These are phyloP conservation scores for Isoetes taiwanensis DNA, from an alignment of 75 land plant genomes.

Conservation along the genomic window DNA sequence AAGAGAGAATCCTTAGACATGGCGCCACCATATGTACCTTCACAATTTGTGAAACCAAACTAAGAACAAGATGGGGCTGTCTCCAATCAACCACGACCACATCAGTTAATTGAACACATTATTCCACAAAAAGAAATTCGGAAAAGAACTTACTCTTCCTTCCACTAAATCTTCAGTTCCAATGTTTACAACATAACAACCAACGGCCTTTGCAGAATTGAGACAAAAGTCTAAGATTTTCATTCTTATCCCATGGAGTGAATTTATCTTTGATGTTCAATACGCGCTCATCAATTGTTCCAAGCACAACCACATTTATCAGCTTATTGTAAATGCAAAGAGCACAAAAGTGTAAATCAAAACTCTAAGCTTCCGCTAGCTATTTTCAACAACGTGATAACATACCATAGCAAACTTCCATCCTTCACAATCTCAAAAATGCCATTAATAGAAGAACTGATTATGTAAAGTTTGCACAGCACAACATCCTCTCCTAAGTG, in stretches of 20 bases:
- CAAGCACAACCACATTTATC: not conserved
- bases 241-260: not conserved
- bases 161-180: not conserved
- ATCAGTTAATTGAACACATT: too few species aligned
- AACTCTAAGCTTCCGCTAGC: too few species aligned
- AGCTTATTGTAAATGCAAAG: not conserved
- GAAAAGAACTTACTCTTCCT: not conserved
- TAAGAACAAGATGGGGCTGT: not conserved
- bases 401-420: not conserved
- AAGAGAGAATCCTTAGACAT: not conserved
- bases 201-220: not conserved
- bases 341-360: too few species aligned
- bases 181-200: not conserved
- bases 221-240: not conserved
- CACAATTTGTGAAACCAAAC: not conserved
- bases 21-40: not conserved
- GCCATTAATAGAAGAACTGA: not conserved
- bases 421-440: not conserved
- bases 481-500: too few species aligned
- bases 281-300: slow-evolving; percentile 2
- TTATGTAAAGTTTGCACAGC: not conserved
- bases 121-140: too few species aligned
- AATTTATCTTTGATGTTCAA: not conserved
- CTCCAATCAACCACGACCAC: not conserved
- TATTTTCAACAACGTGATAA: not conserved